Percentiles rank a stretch among this genome's conserved stretches.
phyloP scores from a whole-genome alignment of 2,329 filamentous ascomycete species.

The Colletotrichum higginsianum region DNA sequence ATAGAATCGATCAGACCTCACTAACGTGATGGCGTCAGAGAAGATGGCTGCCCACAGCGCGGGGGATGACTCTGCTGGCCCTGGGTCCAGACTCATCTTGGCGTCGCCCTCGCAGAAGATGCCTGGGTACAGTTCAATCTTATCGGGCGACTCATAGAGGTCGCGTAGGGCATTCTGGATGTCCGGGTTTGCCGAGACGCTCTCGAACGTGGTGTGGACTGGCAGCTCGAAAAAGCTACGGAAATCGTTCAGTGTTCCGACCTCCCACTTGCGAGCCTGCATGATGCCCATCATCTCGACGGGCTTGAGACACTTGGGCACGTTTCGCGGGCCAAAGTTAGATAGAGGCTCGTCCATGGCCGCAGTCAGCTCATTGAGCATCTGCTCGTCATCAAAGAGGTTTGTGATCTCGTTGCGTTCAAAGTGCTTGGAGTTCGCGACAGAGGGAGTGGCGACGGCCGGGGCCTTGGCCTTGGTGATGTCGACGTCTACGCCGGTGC shows the following conservation, averaged over 20 bases:
- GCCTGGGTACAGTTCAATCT: constrained; percentile 71
- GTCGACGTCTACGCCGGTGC: neutral
- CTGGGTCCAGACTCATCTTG: constrained; percentile 63
- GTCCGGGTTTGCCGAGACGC: constrained; percentile 65
- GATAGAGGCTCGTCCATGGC: constrained; percentile 56
- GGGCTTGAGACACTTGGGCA: constrained; percentile 61
- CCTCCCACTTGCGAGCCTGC: constrained; percentile 63
- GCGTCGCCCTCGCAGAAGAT: constrained; percentile 67
- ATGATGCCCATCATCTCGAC: constrained; percentile 64
- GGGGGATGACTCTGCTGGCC: constrained; percentile 58
- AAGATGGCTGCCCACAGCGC: constrained; percentile 70
- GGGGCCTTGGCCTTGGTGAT: constrained; percentile 46
- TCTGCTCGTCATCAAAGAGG: neutral
- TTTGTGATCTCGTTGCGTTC: constrained; percentile 1
- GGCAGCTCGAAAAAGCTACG: constrained; percentile 66
- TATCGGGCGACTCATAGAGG: constrained; percentile 66
- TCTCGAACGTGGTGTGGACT: constrained; percentile 63
- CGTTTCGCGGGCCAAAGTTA: constrained; percentile 66
- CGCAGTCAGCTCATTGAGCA: constrained; percentile 1
- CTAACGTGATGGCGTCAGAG: constrained; percentile 73
- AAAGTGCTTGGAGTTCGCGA: constrained; percentile 55
- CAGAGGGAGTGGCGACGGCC: neutral
- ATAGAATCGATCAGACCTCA: constrained; percentile 76
- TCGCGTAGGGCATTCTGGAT: constrained; percentile 60
- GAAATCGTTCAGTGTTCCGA: constrained; percentile 68